phyloP scores from a whole-genome alignment of 2,329 filamentous ascomycete species.

The Botrytis fabae region DNA sequence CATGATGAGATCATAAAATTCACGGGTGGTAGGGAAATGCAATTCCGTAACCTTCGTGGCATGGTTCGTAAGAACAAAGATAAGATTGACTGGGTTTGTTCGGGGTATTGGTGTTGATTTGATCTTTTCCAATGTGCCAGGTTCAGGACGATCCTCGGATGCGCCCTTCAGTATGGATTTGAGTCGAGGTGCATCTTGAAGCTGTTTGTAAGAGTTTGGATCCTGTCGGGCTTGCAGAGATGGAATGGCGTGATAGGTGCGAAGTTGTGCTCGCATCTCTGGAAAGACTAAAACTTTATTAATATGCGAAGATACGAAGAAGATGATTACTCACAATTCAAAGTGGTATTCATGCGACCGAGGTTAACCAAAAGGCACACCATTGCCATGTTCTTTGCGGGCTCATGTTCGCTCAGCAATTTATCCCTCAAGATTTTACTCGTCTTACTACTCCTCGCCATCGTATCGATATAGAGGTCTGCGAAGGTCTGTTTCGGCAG shows the following conservation, averaged over 20 bases:
- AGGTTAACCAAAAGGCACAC: constrained; percentile 97
- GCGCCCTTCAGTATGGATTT: constrained; percentile 98
- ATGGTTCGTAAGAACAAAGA: constrained; percentile 89
- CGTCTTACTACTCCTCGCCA: constrained; percentile 98
- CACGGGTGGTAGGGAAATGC: constrained; percentile 80
- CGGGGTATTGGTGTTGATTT: constrained; percentile 68
- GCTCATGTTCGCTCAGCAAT: constrained; percentile 84
- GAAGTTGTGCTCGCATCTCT: constrained; percentile 95
- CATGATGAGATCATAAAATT: constrained; percentile 98
- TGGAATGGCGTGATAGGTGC: constrained; percentile 97
- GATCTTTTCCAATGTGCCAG: constrained; percentile 79
- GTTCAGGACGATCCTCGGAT: constrained; percentile 86
- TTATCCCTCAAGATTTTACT: constrained; percentile 99
- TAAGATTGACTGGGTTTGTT: constrained; percentile 95
- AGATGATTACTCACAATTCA: constrained; percentile 72
- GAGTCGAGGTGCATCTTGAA: constrained; percentile 91
- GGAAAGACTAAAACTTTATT: constrained; percentile 74
- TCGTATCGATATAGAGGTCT: constrained; percentile 96
- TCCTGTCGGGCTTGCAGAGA: constrained; percentile 94
- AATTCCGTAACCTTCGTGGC: constrained; percentile 89
- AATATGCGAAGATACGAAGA: constrained; percentile 27
- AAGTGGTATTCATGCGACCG: constrained; percentile 96
- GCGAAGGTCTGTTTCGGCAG: constrained; percentile 76
- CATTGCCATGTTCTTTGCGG: constrained; percentile 98
- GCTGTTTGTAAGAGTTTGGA: constrained; percentile 92